phyloP scores from a whole-genome alignment of 768 basidiomycete genomes.

The Hebeloma cylindrosporum region DNA sequence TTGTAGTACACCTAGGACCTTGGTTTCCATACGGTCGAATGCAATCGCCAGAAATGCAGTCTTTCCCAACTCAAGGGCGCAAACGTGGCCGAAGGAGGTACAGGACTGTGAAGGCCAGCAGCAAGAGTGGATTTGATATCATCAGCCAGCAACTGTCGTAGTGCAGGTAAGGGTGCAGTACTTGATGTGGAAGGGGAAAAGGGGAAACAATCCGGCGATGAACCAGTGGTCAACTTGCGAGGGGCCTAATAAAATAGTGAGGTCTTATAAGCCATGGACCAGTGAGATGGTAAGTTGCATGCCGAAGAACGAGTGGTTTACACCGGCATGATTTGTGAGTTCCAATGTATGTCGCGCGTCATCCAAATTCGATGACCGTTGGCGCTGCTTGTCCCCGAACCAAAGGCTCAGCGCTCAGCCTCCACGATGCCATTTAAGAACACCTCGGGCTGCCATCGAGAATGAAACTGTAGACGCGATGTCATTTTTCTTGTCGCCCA shows the following conservation, averaged over 20 bases:
- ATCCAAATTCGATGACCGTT: slow-evolving; percentile 42
- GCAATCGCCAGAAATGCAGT: no score
- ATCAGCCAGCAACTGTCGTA: not conserved
- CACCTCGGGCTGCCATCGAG: slow-evolving; percentile 37
- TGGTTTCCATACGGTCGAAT: no score
- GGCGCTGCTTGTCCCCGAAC: slow-evolving; percentile 48
- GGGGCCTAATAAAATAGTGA: slow-evolving; percentile 37
- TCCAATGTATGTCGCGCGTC: slow-evolving; percentile 36
- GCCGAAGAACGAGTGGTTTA: slow-evolving; percentile 48
- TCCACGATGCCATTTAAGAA: slow-evolving; percentile 40
- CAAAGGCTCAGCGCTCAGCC: slow-evolving; percentile 44
- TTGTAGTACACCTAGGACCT: no score
- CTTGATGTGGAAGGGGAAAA: slow-evolving; percentile 10
- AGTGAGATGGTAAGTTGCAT: slow-evolving; percentile 8
- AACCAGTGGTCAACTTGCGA: slow-evolving; percentile 26
- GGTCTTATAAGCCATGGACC: not conserved
- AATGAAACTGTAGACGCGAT: slow-evolving; percentile 41
- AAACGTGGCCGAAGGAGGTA: slow-evolving; percentile 7
- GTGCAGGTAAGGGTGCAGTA: slow-evolving; percentile 1
- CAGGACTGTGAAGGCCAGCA: slow-evolving; percentile 10
- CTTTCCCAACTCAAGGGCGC: not conserved
- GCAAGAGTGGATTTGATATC: slow-evolving; percentile 14
- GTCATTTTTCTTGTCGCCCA: slow-evolving; percentile 52
- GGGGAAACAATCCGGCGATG: slow-evolving; percentile 27
- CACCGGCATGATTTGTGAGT: slow-evolving; percentile 40